Base-by-base conservation (phyloP, 208 protist genomes). In the Endotrypanum monterogeii region DNA sequence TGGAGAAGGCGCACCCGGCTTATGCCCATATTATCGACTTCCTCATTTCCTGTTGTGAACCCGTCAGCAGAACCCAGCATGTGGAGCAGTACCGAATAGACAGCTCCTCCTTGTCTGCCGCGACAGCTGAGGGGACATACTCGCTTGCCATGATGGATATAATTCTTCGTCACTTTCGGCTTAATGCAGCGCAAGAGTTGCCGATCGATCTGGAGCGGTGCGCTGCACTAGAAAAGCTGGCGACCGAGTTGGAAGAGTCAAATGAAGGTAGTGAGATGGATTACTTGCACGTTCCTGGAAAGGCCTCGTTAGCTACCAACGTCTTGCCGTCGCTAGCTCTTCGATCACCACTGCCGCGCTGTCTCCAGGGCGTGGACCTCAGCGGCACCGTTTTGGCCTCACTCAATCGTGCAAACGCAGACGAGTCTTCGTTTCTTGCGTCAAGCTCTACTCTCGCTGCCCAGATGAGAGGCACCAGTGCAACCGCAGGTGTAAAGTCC, bases 1-100 rank as follows among this genome's bases (percentile, higher is more conserved):
- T 97, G 57, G 80, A 94, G 69, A 89, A 70, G 61, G 74, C 74
- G n/a, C 89, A 95, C 78, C 86, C 90, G 1, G 89, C 87, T 12
- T 95, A 95, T 74, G 75, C 81, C 30, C 82, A 89, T 55, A 76
- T 97, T 23, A 75, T 73, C 25, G 89, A 97, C 79, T 97, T 97
- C 69, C 89, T 97, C 41, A 83, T 94, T 39, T 93, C 89, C 5
- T 95, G 90, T 83, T 95, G 89, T 79, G 89, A 97, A 80, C 93
- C 93, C 9, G 91, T 96, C n/a, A 95, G 91, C 67, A 85, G 93
- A 54, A 95, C 93, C 2, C 67, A 83, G 28, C 85, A 88, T 73
- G 84, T 96, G 76, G 87, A 95, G 78, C 83, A 96, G 78, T 97
- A 97, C 80, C 78, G 74, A 65, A 80, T 97, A 23, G 86, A 90